These are phyloP conservation scores for Trichoderma parareesei DNA, from an alignment of 495 filamentous ascomycete species.

Conservation along the genomic window DNA sequence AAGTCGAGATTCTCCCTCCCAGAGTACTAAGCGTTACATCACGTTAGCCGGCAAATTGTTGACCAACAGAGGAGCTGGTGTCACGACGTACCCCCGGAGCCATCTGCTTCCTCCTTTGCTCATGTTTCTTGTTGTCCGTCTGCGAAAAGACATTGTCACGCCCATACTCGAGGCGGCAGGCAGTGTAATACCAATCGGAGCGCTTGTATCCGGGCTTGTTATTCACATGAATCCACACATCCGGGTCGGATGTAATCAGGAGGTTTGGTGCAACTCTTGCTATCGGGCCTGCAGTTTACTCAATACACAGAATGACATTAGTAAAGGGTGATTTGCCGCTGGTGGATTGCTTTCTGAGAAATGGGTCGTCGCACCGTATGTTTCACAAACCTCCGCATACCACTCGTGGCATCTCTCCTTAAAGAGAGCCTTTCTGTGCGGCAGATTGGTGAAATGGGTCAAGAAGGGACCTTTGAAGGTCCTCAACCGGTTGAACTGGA, in stretches of 20 bases:
- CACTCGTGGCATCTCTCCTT: neutral
- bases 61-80: neutral
- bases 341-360: neutral
- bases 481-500: neutral
- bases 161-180: slow-evolving; percentile 6
- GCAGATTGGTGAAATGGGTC: slow-evolving; percentile 4
- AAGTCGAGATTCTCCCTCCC: slow-evolving; percentile 34
- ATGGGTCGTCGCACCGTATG: slow-evolving; percentile 2
- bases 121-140: slow-evolving; percentile 8
- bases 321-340: neutral
- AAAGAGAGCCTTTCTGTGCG: slow-evolving; percentile 5
- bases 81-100: slow-evolving; percentile 5
- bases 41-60: neutral
- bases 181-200: slow-evolving; percentile 1
- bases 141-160: slow-evolving; percentile 11
- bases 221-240: slow-evolving; percentile 9
- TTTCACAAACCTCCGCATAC: slow-evolving; percentile 3
- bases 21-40: slow-evolving; percentile 24
- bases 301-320: neutral
- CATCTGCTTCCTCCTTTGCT: slow-evolving; percentile 2
- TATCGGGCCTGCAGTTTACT: slow-evolving; percentile 1
- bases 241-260: slow-evolving; percentile 1
- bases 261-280: slow-evolving; percentile 7
- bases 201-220: slow-evolving; percentile 10
- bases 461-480: neutral